Conservation (phyloP, 352 stramenopile genomes). For the Globisporangium canariense region DNA sequence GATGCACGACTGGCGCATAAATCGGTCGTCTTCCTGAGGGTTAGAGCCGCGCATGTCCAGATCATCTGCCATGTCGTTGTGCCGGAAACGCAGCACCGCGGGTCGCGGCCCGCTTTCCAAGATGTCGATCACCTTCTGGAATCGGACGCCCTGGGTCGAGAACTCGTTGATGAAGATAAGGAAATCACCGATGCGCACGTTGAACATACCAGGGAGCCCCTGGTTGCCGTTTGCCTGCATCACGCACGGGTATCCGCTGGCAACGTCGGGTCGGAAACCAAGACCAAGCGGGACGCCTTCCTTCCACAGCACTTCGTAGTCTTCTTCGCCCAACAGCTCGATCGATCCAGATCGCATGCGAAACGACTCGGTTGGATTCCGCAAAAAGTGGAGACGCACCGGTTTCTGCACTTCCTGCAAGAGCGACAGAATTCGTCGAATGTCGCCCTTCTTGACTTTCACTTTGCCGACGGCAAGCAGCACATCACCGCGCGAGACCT, state of each 20-base stretch:
- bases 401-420: conserved; percentile 83
- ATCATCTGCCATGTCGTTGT: conserved; percentile 63
- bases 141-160: conserved; percentile 72
- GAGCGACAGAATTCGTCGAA: conserved; percentile 70
- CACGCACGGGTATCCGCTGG: conserved; percentile 70
- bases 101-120: conserved; percentile 73
- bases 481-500: conserved; percentile 78
- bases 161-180: conserved; percentile 88
- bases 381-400: conserved; percentile 68
- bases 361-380: conserved; percentile 71
- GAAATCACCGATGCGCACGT: conserved; percentile 75
- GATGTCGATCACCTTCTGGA: conserved; percentile 87
- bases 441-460: conserved; percentile 78
- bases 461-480: conserved; percentile 73
- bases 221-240: conserved; percentile 80
- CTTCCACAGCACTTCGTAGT: conserved; percentile 86
- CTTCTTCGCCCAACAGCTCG: conserved; percentile 74
- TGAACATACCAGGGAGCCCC: conserved; percentile 79
- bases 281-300: conserved; percentile 81
- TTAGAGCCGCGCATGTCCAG: conserved; percentile 47
- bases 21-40: conserved; percentile 64
- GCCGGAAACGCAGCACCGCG: conserved; percentile 79
- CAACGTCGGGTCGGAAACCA: conserved; percentile 75
- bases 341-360: conserved; percentile 63
- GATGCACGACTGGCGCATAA: conserved; percentile 63